Conservation (phyloP, 2,329 filamentous ascomycete species). For the Paraconiothyrium sp. region DNA sequence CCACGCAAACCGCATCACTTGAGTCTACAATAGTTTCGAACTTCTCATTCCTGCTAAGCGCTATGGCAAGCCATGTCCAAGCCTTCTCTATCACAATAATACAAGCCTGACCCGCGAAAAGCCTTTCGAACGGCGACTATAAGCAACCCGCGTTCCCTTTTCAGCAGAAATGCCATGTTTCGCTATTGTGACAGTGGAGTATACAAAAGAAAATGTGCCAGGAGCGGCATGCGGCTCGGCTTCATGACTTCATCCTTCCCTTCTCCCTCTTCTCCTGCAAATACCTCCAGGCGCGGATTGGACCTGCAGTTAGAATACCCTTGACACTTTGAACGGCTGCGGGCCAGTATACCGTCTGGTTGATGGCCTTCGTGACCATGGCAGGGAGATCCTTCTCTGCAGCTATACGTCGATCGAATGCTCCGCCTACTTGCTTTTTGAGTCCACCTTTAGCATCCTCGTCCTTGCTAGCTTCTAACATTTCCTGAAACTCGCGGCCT, state of each 20-base stretch:
- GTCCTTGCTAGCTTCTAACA: slow-evolving; percentile 81
- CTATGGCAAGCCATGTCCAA: neutral
- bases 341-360: slow-evolving; percentile 90
- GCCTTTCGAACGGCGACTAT: slow-evolving; percentile 25
- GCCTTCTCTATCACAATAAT: slow-evolving; percentile 14
- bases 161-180: slow-evolving; percentile 14
- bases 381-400: slow-evolving; percentile 74
- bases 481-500: slow-evolving; percentile 80
- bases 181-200: slow-evolving; percentile 17
- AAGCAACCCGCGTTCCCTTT: slow-evolving; percentile 15
- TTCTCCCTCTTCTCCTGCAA: slow-evolving; percentile 76
- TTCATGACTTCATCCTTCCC: slow-evolving; percentile 44
- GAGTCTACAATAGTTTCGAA: neutral
- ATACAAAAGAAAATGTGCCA: slow-evolving; percentile 18
- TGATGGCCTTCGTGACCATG: slow-evolving; percentile 79
- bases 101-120: slow-evolving; percentile 24
- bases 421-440: slow-evolving; percentile 78
- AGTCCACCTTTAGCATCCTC: slow-evolving; percentile 70
- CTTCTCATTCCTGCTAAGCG: neutral
- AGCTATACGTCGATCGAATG: slow-evolving; percentile 87
- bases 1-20: neutral
- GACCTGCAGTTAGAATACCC: slow-evolving; percentile 80
- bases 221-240: slow-evolving; percentile 5
- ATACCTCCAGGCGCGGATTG: slow-evolving; percentile 76
- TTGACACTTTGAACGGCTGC: slow-evolving; percentile 89